Evolutionary conservation across 805 yeast genomes (phyloP), one percentile per base, ranked within the genome.

Genomic region (Pichia cabralensis): DNA sequence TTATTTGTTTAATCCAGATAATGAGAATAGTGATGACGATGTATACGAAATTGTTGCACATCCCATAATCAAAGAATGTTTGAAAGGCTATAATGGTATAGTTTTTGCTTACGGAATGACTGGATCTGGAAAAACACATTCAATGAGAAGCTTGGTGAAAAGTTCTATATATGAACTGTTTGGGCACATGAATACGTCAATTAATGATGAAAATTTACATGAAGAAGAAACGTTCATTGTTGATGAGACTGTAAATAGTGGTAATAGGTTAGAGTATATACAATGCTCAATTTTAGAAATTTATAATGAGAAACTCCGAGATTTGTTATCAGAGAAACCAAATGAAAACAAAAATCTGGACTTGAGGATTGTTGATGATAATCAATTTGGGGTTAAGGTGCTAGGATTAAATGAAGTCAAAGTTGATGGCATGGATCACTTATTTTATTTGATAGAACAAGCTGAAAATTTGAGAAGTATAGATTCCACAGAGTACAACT

Each of bases 21-120:
- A 80, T 0, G 47, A 59, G 3, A 51, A 61, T 7, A 51, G 69
- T 20, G 86, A 84, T 53, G 42, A 50, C 4, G 68, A 70, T 15
- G 82, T 89, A 2, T 89, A 83, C 53, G 59, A 60, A 14, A 53
- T 55, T 11, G 62, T 65, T 31, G 94, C 74, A 31, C 65, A 50
- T 45, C 73, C 64, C 23, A 67, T 69, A 55, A 76, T 67, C 25
- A 61, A 50, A 42, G 72, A 67, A 52, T 74, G 71, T 41, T 66
- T 67, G 46, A 76, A 76, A 12, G 96, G 95, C 0, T 88, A 61
- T 55, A 85, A 85, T 49, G 88, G 88, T 12, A 86, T 96, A 0
- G 74, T 88, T 1, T 85, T 89, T 54, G 96, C 97, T 0, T 85
- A 85, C 49, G 96, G 96, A 23, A 82, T 82, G 85, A 85, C 96